Conservation (phyloP, 129 eudicot species). For the Arctium minus region DNA sequence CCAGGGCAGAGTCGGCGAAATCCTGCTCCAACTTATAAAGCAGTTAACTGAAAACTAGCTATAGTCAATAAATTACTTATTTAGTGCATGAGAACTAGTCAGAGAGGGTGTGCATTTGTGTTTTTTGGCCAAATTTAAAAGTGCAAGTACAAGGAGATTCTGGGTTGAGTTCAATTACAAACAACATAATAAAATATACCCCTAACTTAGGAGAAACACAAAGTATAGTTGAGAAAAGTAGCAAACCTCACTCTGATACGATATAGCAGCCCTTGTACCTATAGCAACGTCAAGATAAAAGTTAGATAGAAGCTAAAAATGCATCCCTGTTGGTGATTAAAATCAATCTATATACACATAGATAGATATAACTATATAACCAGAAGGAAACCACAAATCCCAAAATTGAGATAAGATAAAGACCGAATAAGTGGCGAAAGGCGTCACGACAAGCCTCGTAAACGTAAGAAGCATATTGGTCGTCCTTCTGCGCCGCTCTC, state of each 20-base stretch:
- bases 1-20: neutral
- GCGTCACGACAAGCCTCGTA: slow-evolving; percentile 99
- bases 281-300: slow-evolving; percentile 1
- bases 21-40: neutral
- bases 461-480: slow-evolving; percentile 90
- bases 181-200: slow-evolving; percentile 7
- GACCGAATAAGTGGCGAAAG: slow-evolving; percentile 93
- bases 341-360: neutral
- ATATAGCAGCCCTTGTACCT: slow-evolving; percentile 91
- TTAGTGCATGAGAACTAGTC: neutral
- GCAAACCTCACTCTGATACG: slow-evolving; percentile 85
- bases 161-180: neutral
- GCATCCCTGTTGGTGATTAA: neutral
- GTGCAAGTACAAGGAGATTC: neutral
- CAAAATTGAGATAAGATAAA: neutral
- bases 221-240: neutral
- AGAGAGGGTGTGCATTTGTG: neutral
- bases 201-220: slow-evolving; percentile 3
- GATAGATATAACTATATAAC: neutral
- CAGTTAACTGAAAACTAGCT: neutral
- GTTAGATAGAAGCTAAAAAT: neutral
- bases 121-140: neutral
- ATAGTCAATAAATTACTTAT: neutral
- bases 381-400: too few relatives aligned
- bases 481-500: slow-evolving; percentile 99